These are phyloP conservation scores for Rhizopus delemar DNA, from an alignment of 371 early-diverging fungal genomes.

Conservation along the genomic window DNA sequence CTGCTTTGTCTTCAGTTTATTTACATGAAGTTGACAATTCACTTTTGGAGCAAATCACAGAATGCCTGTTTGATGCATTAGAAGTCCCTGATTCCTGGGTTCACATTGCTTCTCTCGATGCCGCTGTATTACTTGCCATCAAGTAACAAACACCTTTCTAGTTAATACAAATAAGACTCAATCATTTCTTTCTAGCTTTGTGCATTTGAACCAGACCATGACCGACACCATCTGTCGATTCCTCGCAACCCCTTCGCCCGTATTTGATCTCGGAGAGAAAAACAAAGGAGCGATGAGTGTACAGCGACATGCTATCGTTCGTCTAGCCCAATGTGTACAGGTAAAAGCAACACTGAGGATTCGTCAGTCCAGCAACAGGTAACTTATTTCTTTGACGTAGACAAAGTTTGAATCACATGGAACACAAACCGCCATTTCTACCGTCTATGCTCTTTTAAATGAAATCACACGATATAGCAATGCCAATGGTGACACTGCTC, in stretches of 20 bases:
- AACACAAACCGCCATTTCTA: constrained; percentile 54
- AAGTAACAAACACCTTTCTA: constrained; percentile 40
- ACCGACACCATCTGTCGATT: constrained; percentile 59
- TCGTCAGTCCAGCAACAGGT: too few relatives aligned
- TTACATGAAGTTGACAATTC: constrained; percentile 66
- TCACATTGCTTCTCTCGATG: constrained; percentile 61
- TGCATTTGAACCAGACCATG: constrained; percentile 51
- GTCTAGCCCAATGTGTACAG: constrained; percentile 65
- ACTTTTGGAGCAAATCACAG: constrained; percentile 56
- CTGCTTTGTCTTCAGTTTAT: constrained; percentile 55
- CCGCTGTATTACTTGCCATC: constrained; percentile 57
- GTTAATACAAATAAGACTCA: too few relatives aligned
- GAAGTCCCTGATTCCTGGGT: constrained; percentile 56
- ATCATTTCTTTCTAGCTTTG: constrained; percentile 41
- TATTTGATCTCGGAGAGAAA: constrained; percentile 50
- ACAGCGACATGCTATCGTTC: constrained; percentile 57
- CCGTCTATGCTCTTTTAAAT: constrained; percentile 59
- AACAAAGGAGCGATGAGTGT: constrained; percentile 34
- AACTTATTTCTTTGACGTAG: constrained; percentile 14
- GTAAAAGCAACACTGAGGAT: constrained; percentile 18
- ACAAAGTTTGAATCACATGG: constrained; percentile 43
- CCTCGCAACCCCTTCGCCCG: constrained; percentile 62
- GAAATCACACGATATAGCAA: constrained; percentile 52
- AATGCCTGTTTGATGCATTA: constrained; percentile 55
- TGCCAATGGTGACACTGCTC: constrained; percentile 15